A percentile compares a stretch with the other conserved stretches of the same genome.
Conservation (phyloP, 2,329 filamentous ascomycete species). For the Ustulina deusta region DNA sequence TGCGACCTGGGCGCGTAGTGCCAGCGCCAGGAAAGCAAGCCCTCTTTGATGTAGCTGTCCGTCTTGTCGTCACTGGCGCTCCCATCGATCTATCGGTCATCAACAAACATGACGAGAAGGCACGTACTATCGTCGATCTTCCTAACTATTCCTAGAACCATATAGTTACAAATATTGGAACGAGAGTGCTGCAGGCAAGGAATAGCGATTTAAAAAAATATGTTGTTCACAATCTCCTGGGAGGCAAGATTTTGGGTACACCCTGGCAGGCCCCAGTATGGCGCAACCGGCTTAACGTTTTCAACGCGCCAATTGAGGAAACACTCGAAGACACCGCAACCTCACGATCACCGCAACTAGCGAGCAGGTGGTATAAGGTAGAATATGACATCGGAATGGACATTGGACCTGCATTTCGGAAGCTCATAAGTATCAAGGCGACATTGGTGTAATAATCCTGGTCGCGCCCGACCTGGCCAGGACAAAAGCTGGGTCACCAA, state of each 20-base stretch:
- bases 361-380: constrained; percentile 48
- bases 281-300: constrained; percentile 23
- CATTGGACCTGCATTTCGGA: constrained; percentile 46
- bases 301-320: constrained; percentile 48
- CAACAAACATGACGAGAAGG: constrained; percentile 36
- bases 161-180: constrained; percentile 40
- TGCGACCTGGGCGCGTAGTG: constrained; percentile 38
- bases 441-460: constrained; percentile 21
- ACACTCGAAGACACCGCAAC: background rate
- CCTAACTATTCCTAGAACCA: constrained; percentile 48
- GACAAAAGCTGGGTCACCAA: constrained; percentile 33
- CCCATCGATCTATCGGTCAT: constrained; percentile 38
- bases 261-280: constrained; percentile 38
- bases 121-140: constrained; percentile 39
- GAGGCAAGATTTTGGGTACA: constrained; percentile 38
- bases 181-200: constrained; percentile 40
- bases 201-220: constrained; percentile 41
- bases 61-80: constrained; percentile 36
- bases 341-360: constrained; percentile 2
- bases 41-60: constrained; percentile 43
- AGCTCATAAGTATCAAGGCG: constrained; percentile 37
- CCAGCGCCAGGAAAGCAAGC: constrained; percentile 16
- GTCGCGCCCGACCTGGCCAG: constrained; percentile 33
- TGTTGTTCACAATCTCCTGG: constrained; percentile 40
- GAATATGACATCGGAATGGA: constrained; percentile 46